Percentiles rank a stretch among this genome's conserved stretches.
These are phyloP conservation scores for Skeletonema costatum DNA, from an alignment of 108 stramenopile species.

Conservation along the genomic window DNA sequence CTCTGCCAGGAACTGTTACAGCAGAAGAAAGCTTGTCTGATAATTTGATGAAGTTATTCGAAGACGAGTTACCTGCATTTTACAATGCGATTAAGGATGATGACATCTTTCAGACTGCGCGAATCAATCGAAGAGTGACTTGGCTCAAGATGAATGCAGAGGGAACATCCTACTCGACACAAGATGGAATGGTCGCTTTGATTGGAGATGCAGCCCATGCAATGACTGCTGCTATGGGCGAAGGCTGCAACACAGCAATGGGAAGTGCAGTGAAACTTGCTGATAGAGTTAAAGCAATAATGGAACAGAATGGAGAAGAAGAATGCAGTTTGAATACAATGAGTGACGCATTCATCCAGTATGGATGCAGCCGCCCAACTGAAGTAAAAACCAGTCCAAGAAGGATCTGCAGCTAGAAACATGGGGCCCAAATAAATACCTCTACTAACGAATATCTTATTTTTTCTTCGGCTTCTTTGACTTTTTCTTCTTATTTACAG, in stretches of 20 bases:
- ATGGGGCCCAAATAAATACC: neutral
- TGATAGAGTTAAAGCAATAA: constrained; percentile 5
- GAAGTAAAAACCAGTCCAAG: constrained; percentile 16
- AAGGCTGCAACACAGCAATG: constrained; percentile 43
- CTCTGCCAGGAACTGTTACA: constrained; percentile 3
- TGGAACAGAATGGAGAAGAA: constrained; percentile 11
- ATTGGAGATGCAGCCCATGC: constrained; percentile 44
- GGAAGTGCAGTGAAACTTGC: constrained; percentile 33
- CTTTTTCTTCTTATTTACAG: constrained; percentile 32
- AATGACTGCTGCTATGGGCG: constrained; percentile 45
- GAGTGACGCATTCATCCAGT: constrained; percentile 25
- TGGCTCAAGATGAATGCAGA: constrained; percentile 28
- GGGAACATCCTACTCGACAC: constrained; percentile 18
- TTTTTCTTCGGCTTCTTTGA: constrained; percentile 24
- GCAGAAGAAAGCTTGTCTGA: neutral
- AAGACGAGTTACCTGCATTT: constrained; percentile 27
- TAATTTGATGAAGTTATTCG: constrained; percentile 17
- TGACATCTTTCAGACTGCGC: constrained; percentile 15
- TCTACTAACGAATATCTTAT: neutral
- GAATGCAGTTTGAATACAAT: constrained; percentile 12
- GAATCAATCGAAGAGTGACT: constrained; percentile 31
- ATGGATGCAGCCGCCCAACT: constrained; percentile 18
- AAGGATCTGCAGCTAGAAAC: constrained; percentile 20
- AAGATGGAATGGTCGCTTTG: constrained; percentile 22
- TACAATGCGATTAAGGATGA: constrained; percentile 3